These are phyloP conservation scores for Populus hybrid DNA, from an alignment of 441 rosid species.

Conservation along the genomic window DNA sequence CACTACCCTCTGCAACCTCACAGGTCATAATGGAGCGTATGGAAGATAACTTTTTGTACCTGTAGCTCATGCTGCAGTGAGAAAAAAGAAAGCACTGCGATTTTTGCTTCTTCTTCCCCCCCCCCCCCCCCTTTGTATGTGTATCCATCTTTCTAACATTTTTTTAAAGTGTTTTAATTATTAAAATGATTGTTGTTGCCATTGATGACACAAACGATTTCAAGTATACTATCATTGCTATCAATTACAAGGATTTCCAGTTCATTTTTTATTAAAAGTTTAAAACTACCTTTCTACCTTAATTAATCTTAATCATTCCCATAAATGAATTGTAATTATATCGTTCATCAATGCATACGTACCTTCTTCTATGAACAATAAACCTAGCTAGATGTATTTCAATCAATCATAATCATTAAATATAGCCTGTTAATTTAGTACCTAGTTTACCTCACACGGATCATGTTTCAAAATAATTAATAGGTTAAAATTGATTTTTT, in stretches of 20 bases:
- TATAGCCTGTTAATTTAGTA: too few species aligned
- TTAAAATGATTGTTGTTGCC: conserved; percentile 21
- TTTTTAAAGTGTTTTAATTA: conserved; percentile 1
- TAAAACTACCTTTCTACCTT: too few species aligned
- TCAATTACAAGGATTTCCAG: conserved; percentile 7
- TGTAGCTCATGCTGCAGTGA: neutral
- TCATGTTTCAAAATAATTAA: too few species aligned
- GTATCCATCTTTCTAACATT: neutral
- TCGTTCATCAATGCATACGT: too few species aligned
- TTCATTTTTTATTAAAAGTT: neutral
- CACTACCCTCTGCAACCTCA: conserved; percentile 6
- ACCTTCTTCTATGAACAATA: too few species aligned
- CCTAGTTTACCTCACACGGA: too few species aligned
- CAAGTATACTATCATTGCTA: conserved; percentile 40
- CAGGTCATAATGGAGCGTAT: neutral
- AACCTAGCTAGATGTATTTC: too few species aligned
- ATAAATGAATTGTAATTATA: too few species aligned
- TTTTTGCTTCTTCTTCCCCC: neutral
- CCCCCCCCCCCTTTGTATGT: neutral
- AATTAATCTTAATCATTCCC: too few species aligned
- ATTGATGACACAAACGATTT: conserved; percentile 32
- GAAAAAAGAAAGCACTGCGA: neutral
- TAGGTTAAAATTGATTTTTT: too few species aligned
- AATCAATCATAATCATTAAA: too few species aligned
- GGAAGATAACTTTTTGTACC: neutral